Evolutionary conservation across 345 rosid species (phyloP).

Genomic region (Bruguiera gymnorhiza): DNA sequence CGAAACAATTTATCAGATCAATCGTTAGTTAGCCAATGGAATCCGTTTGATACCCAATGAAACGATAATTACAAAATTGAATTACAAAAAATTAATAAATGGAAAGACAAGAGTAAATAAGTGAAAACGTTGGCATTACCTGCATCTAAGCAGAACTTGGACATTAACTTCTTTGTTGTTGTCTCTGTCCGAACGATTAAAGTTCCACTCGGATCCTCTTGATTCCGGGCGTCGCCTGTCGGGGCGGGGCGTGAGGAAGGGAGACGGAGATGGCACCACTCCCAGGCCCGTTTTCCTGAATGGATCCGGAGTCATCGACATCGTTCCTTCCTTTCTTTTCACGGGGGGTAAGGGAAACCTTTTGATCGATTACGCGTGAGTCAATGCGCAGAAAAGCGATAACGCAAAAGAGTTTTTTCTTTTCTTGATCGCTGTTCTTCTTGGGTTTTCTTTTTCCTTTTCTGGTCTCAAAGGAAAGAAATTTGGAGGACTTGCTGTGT

Average conservation of each 20-base stretch:
- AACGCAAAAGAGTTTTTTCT: too few species aligned
- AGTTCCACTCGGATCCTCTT: conserved; percentile 44
- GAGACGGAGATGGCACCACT: conserved; percentile 67
- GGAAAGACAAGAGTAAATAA: too few species aligned
- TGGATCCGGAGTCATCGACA: conserved; percentile 74
- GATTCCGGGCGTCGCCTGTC: conserved; percentile 72
- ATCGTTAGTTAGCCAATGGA: too few species aligned
- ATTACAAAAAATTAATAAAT: too few species aligned
- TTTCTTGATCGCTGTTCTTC: too few species aligned
- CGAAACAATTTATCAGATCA: too few species aligned
- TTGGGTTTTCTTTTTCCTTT: too few species aligned
- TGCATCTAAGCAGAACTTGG: conserved; percentile 83
- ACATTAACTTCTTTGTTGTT: conserved; percentile 79
- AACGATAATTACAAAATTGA: too few species aligned
- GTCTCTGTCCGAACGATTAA: conserved; percentile 61
- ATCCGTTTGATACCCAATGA: too few species aligned
- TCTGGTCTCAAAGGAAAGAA: too few species aligned
- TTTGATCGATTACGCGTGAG: conserved; percentile 3
- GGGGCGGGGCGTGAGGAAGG: conserved; percentile 81
- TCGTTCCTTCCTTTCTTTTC: conserved; percentile 18
- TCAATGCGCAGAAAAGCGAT: conserved; percentile 8
- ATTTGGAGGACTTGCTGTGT: too few species aligned
- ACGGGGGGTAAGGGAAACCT: background rate
- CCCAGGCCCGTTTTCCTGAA: conserved; percentile 61
- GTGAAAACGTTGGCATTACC: conserved; percentile 19